Conservation (phyloP, 78 protist species). For the Guillardia theta region DNA sequence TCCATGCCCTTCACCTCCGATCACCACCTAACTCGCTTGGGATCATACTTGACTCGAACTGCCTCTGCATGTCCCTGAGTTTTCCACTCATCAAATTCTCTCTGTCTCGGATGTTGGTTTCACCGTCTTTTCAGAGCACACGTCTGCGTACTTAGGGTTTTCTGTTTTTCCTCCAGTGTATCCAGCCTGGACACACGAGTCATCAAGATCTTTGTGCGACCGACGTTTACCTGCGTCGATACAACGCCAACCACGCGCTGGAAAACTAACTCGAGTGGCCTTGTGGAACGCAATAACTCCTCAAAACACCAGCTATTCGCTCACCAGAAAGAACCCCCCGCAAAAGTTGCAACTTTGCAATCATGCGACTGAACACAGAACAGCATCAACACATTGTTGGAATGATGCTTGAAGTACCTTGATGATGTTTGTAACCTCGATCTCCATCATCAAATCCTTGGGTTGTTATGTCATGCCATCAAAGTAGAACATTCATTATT, state of each 20-base stretch:
- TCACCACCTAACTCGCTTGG: neutral
- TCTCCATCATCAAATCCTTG: too few relatives aligned
- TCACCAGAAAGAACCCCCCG: neutral
- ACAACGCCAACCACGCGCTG: neutral
- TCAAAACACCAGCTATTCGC: too few relatives aligned
- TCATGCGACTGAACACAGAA: neutral
- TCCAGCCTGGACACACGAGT: too few relatives aligned
- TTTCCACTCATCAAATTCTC: too few relatives aligned
- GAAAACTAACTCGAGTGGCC: neutral
- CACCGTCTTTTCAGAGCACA: neutral
- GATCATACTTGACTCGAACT: neutral
- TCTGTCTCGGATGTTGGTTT: too few relatives aligned
- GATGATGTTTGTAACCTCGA: neutral
- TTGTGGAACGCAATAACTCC: too few relatives aligned
- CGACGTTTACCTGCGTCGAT: neutral
- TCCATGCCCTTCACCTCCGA: neutral
- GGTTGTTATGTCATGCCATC: too few relatives aligned
- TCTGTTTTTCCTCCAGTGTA: neutral
- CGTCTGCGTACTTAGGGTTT: neutral
- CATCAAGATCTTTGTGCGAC: too few relatives aligned
- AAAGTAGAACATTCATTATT: neutral
- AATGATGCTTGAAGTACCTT: neutral
- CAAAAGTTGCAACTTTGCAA: neutral
- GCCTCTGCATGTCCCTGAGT: conserved; percentile 2
- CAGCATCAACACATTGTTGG: neutral